A percentile compares a stretch with the other conserved stretches of the same genome.
Conservation (phyloP, 1,284 basidiomycete genomes). For the Sporisorium sorghi region DNA sequence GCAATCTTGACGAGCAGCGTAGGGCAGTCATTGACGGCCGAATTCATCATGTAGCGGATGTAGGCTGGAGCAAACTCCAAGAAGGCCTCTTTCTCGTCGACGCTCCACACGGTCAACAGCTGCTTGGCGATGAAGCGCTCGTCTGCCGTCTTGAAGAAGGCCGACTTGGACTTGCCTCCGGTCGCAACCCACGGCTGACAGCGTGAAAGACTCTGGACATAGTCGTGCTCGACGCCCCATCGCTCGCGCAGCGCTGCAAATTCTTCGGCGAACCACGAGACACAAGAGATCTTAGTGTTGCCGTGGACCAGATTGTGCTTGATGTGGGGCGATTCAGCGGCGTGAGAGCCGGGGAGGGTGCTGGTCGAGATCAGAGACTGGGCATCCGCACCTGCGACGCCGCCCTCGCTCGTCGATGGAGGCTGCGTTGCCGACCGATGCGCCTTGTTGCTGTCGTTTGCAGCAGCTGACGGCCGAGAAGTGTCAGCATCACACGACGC, state of each 20-base stretch:
- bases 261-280: constrained; percentile 65
- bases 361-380: constrained; percentile 42
- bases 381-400: constrained; percentile 22
- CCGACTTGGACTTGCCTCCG: constrained; percentile 60
- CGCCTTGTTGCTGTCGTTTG: constrained; percentile 7
- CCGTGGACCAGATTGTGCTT: constrained; percentile 61
- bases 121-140: constrained; percentile 61
- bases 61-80: constrained; percentile 63
- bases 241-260: constrained; percentile 57
- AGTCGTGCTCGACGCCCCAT: constrained; percentile 61
- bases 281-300: constrained; percentile 61
- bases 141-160: constrained; percentile 61
- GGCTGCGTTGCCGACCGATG: constrained; percentile 23
- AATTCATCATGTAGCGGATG: constrained; percentile 62
- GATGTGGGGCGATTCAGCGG: constrained; percentile 58
- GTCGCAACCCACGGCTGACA: constrained; percentile 54
- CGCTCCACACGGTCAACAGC: constrained; percentile 60
- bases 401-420: constrained; percentile 23
- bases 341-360: constrained; percentile 37
- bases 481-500: constrained; percentile 2
- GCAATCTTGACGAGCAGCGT: constrained; percentile 65
- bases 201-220: constrained; percentile 54
- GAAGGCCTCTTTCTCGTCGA: constrained; percentile 65
- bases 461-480: constrained; percentile 1
- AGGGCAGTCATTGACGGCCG: constrained; percentile 54